phyloP scores from a whole-genome alignment of 2,329 filamentous ascomycete genomes.

The Madurella fahalii region DNA sequence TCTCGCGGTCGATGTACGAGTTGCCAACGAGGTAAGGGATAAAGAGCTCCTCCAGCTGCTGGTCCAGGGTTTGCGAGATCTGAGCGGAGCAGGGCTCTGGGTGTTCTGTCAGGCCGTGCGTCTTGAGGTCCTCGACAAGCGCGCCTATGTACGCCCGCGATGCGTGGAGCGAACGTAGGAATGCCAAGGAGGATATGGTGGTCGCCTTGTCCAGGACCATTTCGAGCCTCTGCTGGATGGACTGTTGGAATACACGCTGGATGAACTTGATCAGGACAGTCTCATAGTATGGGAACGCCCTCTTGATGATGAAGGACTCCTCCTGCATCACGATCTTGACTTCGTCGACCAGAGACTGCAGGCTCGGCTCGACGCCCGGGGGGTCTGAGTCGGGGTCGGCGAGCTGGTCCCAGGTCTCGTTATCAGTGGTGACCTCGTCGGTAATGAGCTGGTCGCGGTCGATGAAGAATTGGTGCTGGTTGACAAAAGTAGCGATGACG shows the following conservation, averaged over 20 bases:
- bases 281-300: slow-evolving; percentile 94
- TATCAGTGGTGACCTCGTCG: slow-evolving; percentile 74
- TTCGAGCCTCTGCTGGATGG: slow-evolving; percentile 91
- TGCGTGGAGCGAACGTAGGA: slow-evolving; percentile 84
- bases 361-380: slow-evolving; percentile 82
- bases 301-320: slow-evolving; percentile 93
- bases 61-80: slow-evolving; percentile 70
- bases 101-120: slow-evolving; percentile 91
- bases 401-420: slow-evolving; percentile 80
- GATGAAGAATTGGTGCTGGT: slow-evolving; percentile 99
- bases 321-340: slow-evolving; percentile 95
- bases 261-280: slow-evolving; percentile 90
- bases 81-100: slow-evolving; percentile 86
- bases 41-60: slow-evolving; percentile 74
- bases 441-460: slow-evolving; percentile 87
- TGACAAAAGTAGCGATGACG: slow-evolving; percentile 94
- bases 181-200: slow-evolving; percentile 85
- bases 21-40: slow-evolving; percentile 66
- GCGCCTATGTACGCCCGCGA: slow-evolving; percentile 84
- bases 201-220: slow-evolving; percentile 94
- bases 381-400: slow-evolving; percentile 93
- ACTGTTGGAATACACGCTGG: slow-evolving; percentile 95
- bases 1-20: slow-evolving; percentile 67
- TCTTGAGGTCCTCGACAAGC: slow-evolving; percentile 87
- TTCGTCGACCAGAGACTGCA: slow-evolving; percentile 90